Base-by-base conservation (phyloP, 1,139 yeast genomes). In the Debaryomyces fabryi region DNA sequence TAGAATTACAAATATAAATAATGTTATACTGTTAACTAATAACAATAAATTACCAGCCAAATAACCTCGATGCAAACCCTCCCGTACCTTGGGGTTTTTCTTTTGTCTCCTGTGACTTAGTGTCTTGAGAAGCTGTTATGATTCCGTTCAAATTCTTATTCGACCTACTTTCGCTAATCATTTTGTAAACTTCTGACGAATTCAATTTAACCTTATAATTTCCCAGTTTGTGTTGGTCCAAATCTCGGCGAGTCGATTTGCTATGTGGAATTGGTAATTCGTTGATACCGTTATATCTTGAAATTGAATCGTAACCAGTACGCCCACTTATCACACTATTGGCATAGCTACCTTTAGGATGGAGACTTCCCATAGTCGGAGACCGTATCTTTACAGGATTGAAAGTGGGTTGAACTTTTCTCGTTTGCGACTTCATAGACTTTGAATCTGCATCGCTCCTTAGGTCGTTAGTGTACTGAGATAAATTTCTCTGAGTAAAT, bases 171-270 rank as follows among this genome's bases (percentile, higher is more conserved):
- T 25, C 40, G 44, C 63, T 58, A 12, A 66, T 54, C 50, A 64
- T 52, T 25, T 54, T 55, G 48, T 60, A 65, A 10, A 66, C 64
- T n/a, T 64, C 66, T 12, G 56, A 50, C 0, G 69, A 55, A 44
- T 58, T 55, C n/a, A 65, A 51, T 27, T 53, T 51, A 5, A 52
- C 52, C 33, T 37, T 36, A 71, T 89, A 88, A 49, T 75, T 67
- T 5, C 85, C 74, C 48, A 91, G 74, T 15, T 79, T 65, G 51
- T 81, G 73, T 65, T 90, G 96, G 18, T 40, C 43, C 10, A 40
- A 40, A 23, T 40, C 16, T 20, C 29, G 36, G 16, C 43, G 36
- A 16, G 36, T 8, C n/a, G 36, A 40, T 18, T 10, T 30, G 23
- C 43, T 40, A 20, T 30, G 43, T 6, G 43, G 43, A 40, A 40